phyloP scores from a whole-genome alignment of 2,329 filamentous ascomycete species.

The Rugonectria rugulosa region DNA sequence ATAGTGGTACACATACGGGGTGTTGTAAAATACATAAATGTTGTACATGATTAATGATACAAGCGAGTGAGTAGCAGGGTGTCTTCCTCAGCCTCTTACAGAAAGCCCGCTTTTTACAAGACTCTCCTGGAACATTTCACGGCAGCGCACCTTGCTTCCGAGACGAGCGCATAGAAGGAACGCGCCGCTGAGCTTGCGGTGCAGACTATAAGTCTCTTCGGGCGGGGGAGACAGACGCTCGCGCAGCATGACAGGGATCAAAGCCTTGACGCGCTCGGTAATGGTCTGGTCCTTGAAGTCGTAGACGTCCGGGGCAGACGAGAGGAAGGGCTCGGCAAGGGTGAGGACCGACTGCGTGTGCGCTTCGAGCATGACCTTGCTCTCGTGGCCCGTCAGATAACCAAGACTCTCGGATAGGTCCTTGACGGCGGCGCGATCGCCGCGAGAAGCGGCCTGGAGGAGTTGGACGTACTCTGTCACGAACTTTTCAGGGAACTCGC shows the following conservation, averaged over 20 bases:
- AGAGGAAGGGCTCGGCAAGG: slow-evolving; percentile 88
- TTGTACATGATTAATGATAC: slow-evolving; percentile 20
- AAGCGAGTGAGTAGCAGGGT: slow-evolving; percentile 4
- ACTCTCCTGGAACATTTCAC: slow-evolving; percentile 76
- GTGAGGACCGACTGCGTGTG: slow-evolving; percentile 89
- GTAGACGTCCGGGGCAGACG: slow-evolving; percentile 80
- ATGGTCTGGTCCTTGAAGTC: slow-evolving; percentile 96
- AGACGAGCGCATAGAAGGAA: slow-evolving; percentile 90
- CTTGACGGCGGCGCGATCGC: slow-evolving; percentile 70
- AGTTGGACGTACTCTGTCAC: slow-evolving; percentile 81
- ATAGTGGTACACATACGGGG: slow-evolving; percentile 10
- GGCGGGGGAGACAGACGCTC: slow-evolving; percentile 90
- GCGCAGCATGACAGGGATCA: slow-evolving; percentile 92
- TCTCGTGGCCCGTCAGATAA: slow-evolving; percentile 92
- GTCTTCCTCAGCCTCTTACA: slow-evolving; percentile 3
- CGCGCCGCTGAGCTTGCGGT: slow-evolving; percentile 93
- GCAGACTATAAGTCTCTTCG: slow-evolving; percentile 96
- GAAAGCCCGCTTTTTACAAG: slow-evolving; percentile 48
- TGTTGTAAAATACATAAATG: slow-evolving; percentile 12
- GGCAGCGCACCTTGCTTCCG: slow-evolving; percentile 82
- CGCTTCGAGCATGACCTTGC: slow-evolving; percentile 84
- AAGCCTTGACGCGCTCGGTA: slow-evolving; percentile 85
- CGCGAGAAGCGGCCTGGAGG: slow-evolving; percentile 78
- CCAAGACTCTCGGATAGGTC: slow-evolving; percentile 78
- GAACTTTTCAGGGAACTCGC: slow-evolving; percentile 84